These are phyloP conservation scores for Porodaedalea pini DNA, from an alignment of 1,284 basidiomycete species.

Conservation along the genomic window DNA sequence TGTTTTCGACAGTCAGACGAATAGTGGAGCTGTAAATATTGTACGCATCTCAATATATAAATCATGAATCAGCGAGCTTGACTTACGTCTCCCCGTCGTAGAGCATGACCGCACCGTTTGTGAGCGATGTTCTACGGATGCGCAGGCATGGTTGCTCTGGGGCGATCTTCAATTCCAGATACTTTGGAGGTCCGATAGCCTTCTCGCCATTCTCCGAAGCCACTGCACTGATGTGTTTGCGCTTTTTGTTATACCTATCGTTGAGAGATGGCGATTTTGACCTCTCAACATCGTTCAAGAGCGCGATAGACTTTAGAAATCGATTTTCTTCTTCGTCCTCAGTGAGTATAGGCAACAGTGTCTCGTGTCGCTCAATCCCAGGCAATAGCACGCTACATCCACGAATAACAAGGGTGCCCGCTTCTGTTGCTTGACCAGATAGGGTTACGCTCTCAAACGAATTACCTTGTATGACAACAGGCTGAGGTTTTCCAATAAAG, in stretches of 20 bases:
- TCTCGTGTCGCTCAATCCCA: slow-evolving; percentile 70
- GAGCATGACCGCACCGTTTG: slow-evolving; percentile 88
- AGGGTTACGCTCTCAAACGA: slow-evolving; percentile 75
- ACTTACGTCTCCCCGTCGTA: slow-evolving; percentile 88
- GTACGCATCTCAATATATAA: slow-evolving; percentile 15
- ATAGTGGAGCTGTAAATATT: slow-evolving; percentile 61
- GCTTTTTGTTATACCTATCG: slow-evolving; percentile 41
- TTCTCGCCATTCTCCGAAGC: slow-evolving; percentile 32
- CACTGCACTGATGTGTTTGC: slow-evolving; percentile 30
- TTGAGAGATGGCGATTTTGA: slow-evolving; percentile 71
- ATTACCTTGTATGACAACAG: slow-evolving; percentile 67
- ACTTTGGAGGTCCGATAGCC: slow-evolving; percentile 34
- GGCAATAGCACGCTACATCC: slow-evolving; percentile 78
- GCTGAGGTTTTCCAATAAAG: slow-evolving; percentile 61
- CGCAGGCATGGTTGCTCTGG: slow-evolving; percentile 84
- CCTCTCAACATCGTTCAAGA: slow-evolving; percentile 62
- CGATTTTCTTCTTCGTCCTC: slow-evolving; percentile 66
- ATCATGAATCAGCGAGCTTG: background rate
- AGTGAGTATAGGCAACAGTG: slow-evolving; percentile 73
- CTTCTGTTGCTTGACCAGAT: slow-evolving; percentile 58
- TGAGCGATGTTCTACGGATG: slow-evolving; percentile 82
- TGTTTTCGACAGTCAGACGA: slow-evolving; percentile 84
- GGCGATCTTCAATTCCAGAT: slow-evolving; percentile 75
- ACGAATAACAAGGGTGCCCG: slow-evolving; percentile 69
- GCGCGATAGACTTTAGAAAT: slow-evolving; percentile 51